phyloP scores from a whole-genome alignment of 192 early-diverging fungal genomes.

The Powellomyces hirtus region DNA sequence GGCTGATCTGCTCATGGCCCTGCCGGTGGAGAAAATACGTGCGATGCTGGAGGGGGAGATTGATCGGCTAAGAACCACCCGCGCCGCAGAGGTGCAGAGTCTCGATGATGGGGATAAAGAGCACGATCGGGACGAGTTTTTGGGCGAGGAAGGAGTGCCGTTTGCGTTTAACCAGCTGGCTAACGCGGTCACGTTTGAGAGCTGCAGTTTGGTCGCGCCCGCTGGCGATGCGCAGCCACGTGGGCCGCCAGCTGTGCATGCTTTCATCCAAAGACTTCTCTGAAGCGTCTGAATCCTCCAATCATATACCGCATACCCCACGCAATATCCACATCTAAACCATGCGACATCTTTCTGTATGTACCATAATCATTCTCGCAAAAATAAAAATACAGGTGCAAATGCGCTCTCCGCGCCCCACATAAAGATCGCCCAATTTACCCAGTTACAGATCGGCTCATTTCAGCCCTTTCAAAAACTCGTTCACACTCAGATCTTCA shows the following conservation, averaged over 20 bases:
- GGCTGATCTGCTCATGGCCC: slow-evolving; percentile 69
- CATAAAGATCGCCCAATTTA: too few relatives aligned
- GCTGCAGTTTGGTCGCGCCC: slow-evolving; percentile 40
- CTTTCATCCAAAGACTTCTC: neutral
- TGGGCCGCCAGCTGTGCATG: neutral
- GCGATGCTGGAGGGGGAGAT: slow-evolving; percentile 73
- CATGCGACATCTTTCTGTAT: too few relatives aligned
- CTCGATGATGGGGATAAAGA: slow-evolving; percentile 60
- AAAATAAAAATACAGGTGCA: too few relatives aligned
- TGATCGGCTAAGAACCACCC: slow-evolving; percentile 61
- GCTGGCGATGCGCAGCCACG: neutral
- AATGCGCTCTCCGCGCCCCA: too few relatives aligned
- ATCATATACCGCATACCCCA: too few relatives aligned
- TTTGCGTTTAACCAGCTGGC: slow-evolving; percentile 83
- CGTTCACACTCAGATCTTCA: slow-evolving; percentile 37
- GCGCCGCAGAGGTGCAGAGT: slow-evolving; percentile 65
- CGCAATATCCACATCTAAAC: too few relatives aligned
- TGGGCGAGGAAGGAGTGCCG: slow-evolving; percentile 77
- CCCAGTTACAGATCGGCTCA: too few relatives aligned
- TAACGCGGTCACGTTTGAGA: slow-evolving; percentile 65
- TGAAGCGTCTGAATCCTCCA: too few relatives aligned
- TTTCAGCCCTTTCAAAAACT: slow-evolving; percentile 38
- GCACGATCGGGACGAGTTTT: slow-evolving; percentile 50
- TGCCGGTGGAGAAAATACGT: slow-evolving; percentile 66
- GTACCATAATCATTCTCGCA: too few relatives aligned